Base-by-base conservation (phyloP, 306 rosid species). In the Mimosa pudica region DNA sequence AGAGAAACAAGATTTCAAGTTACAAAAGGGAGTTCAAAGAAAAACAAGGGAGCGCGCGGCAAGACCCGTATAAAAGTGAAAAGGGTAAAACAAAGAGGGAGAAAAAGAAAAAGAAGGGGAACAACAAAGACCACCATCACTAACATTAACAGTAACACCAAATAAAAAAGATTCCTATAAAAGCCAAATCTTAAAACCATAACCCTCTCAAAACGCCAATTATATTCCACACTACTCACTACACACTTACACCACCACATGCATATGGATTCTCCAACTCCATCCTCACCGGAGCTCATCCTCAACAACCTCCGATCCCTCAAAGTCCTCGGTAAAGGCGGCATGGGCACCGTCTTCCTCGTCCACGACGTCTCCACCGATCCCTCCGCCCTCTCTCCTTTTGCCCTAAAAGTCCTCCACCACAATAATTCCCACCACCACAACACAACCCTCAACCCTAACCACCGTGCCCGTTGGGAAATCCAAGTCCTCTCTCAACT, bases 301-400 rank as follows among this genome's bases (percentile, higher is more conserved):
- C 76, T 93, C 9, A 86, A 88, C 64, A 89, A 80, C 57, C 94
- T 93, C 76, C 88, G 14, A 75, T 83, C 93, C 11, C 70, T 96
- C 41, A 88, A 90, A 70, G 82, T 96, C 47, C 89, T 96, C 0
- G 99, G 99, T 1, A 88, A 89, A 46, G 99, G 99, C 7, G 99
- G 96, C 75, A 91, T 93, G 99, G 99, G 99, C 10, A 96, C 98
- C 4, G 99, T 96, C 54, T 90, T 93, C 82, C 88, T 96, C 8
- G 92, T 93, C 70, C 89, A 89, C 69, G 80, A 91, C 79, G 71
- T 38, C 35, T 9, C 44, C 0, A 2, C 74, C 2, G 90, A 85
- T 20, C 84, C 86, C 0, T 30, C 80, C 1, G 84, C 87, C 55
- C 3, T 61, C 44, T 24, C 14, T 54, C 85, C 89, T 0, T 89